Conservation (phyloP, 176 grass and related monocot genomes). For the Aechmea fasciata region DNA sequence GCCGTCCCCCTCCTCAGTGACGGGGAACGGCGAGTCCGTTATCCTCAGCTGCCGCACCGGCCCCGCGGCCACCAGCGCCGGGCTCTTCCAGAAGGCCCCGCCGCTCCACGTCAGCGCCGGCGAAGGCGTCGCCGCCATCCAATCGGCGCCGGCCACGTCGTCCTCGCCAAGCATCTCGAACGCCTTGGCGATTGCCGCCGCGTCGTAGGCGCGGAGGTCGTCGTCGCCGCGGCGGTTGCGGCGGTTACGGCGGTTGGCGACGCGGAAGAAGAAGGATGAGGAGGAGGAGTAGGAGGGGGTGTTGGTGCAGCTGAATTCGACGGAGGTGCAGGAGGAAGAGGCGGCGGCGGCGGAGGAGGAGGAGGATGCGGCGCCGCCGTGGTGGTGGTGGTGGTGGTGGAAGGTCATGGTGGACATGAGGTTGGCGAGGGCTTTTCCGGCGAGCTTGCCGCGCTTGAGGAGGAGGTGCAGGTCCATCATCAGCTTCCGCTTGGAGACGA, state of each 20-base stretch:
- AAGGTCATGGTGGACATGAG: slow-evolving; percentile 21
- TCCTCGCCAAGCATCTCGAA: not conserved
- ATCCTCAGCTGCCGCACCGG: slow-evolving; percentile 55
- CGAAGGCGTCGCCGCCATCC: slow-evolving; percentile 24
- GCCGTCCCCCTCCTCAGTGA: slow-evolving; percentile 31
- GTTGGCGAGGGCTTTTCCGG: slow-evolving; percentile 58
- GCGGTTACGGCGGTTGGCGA: slow-evolving; percentile 18
- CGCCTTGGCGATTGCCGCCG: not conserved
- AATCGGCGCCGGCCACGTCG: not conserved
- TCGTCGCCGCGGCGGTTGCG: slow-evolving; percentile 44
- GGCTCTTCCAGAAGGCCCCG: slow-evolving; percentile 45
- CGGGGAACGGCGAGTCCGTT: slow-evolving; percentile 75
- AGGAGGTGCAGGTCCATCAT: slow-evolving; percentile 66
- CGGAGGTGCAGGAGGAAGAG: slow-evolving; percentile 25
- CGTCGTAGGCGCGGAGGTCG: slow-evolving; percentile 30
- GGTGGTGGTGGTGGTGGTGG: slow-evolving; percentile 27
- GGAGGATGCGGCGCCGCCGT: not conserved
- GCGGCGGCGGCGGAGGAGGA: not conserved
- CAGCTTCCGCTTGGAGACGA: slow-evolving; percentile 74
- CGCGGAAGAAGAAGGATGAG: slow-evolving; percentile 33
- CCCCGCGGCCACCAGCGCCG: slow-evolving; percentile 8
- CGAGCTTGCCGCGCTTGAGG: slow-evolving; percentile 74
- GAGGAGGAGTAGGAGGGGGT: slow-evolving; percentile 45
- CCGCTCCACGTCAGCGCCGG: slow-evolving; percentile 16
- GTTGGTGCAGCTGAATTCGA: slow-evolving; percentile 93